Conservation (phyloP, 257 asterid species). For the Solanum chiquidenum region DNA sequence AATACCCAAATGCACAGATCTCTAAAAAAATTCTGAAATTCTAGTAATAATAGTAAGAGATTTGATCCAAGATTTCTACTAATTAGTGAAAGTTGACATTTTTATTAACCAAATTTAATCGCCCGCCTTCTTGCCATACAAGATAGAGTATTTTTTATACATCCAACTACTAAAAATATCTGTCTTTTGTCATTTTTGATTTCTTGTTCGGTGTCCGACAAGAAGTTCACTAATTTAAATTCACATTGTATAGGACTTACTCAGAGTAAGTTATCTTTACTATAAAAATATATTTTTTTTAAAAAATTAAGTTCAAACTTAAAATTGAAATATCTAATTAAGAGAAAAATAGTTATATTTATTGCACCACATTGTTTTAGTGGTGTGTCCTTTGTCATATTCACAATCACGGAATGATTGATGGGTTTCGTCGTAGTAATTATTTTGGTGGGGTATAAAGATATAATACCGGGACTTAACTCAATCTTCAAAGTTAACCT, state of each 20-base stretch:
- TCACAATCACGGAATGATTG: not conserved
- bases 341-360: not conserved
- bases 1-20: not conserved
- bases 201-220: fast-evolving
- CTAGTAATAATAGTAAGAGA: not conserved
- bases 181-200: not conserved
- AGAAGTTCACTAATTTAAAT: too few relatives aligned
- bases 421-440: not conserved
- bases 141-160: not conserved
- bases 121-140: not conserved
- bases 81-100: not conserved
- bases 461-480: too few relatives aligned
- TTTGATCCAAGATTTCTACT: not conserved
- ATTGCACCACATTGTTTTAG: fast-evolving
- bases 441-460: not conserved
- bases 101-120: not conserved
- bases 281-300: too few relatives aligned
- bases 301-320: not conserved
- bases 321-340: fast-evolving
- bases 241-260: too few relatives aligned
- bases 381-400: not conserved
- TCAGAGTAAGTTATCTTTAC: too few relatives aligned
- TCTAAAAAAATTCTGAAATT: not conserved
- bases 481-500: not conserved
- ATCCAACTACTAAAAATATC: not conserved